Conservation (phyloP, 176 grass and related monocot genomes). For the Avena atlantica region DNA sequence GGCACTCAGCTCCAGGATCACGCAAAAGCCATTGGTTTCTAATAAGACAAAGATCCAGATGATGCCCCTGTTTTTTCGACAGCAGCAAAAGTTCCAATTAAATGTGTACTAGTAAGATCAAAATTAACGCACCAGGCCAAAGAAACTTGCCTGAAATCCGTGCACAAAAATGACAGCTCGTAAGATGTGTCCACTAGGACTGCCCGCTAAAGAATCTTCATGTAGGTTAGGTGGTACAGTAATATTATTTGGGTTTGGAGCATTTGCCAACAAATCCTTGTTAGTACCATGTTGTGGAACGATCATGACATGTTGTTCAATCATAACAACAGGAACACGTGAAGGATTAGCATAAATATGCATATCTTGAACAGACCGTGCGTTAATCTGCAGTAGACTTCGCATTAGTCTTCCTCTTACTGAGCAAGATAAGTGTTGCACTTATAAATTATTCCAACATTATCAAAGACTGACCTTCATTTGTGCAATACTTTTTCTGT, state of each 20-base stretch:
- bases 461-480: constrained; percentile 70
- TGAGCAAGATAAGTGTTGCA: constrained; percentile 9
- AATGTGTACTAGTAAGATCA: constrained; percentile 12
- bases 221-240: constrained; percentile 37
- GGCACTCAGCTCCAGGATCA: constrained; percentile 89
- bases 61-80: constrained; percentile 65
- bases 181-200: constrained; percentile 50
- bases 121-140: background rate
- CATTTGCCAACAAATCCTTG: constrained; percentile 45
- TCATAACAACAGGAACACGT: constrained; percentile 81
- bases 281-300: constrained; percentile 69
- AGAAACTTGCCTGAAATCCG: constrained; percentile 86
- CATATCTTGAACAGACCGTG: constrained; percentile 82
- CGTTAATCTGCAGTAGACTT: constrained; percentile 67
- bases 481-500: constrained; percentile 88
- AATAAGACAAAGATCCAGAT: constrained; percentile 87
- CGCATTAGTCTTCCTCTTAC: constrained; percentile 22
- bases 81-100: constrained; percentile 22
- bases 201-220: constrained; percentile 45
- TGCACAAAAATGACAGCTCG: constrained; percentile 91
- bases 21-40: constrained; percentile 90
- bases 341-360: constrained; percentile 93
- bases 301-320: constrained; percentile 89
- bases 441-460: background rate
- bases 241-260: constrained; percentile 45